phyloP scores from a whole-genome alignment of 164 flowering plant species.

The Litsea cubeba region DNA sequence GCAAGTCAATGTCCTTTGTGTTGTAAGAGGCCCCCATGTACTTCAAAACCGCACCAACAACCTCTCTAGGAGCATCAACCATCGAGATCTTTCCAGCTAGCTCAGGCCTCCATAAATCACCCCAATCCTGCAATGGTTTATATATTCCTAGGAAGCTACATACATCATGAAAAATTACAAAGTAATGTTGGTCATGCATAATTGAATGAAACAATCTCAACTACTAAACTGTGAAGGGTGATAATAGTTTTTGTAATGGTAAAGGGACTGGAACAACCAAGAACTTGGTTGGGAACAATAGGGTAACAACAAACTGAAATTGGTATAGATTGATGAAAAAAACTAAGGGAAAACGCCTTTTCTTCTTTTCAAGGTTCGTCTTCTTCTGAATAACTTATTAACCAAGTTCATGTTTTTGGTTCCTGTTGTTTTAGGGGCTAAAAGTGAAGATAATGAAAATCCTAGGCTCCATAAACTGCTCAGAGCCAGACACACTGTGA shows the following conservation, averaged over 20 bases:
- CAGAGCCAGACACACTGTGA: not conserved
- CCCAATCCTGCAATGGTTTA: constrained; percentile 72
- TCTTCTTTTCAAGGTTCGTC: not conserved
- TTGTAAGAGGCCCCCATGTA: constrained; percentile 95
- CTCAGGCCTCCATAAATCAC: constrained; percentile 90
- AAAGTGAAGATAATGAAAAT: not conserved
- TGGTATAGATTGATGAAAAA: not conserved
- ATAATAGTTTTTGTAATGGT: not conserved
- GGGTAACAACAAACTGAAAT: not conserved
- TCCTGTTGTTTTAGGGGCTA: not conserved
- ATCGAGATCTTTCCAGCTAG: constrained; percentile 91
- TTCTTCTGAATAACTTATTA: not conserved
- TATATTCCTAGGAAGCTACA: constrained; percentile 6
- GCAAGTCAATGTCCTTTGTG: constrained; percentile 46
- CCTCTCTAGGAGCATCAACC: constrained; percentile 89
- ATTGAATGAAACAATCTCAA: not conserved
- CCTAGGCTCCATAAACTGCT: not conserved
- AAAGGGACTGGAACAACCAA: not conserved
- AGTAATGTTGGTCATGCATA: not conserved
- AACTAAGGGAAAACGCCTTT: too few species aligned
- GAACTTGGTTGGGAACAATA: not conserved
- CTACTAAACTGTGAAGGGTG: not conserved
- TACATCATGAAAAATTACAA: not conserved
- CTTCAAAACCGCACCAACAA: constrained; percentile 86
- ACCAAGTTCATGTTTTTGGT: not conserved